These are phyloP conservation scores for Malassezia slooffiae DNA, from an alignment of 1,284 basidiomycete genomes.

Conservation along the genomic window DNA sequence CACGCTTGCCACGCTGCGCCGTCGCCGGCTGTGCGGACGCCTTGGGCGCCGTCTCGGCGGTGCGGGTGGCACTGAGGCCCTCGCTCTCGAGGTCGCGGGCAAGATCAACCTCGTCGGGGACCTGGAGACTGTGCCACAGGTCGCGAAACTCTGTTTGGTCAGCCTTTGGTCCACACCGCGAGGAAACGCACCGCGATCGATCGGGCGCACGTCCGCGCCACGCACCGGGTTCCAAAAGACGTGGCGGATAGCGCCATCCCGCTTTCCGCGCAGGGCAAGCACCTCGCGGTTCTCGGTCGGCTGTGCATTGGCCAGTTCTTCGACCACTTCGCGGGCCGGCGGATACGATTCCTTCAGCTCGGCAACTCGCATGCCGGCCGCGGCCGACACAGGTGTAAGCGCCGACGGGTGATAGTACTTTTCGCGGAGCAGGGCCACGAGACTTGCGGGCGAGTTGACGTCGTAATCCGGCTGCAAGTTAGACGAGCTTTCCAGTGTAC, in stretches of 20 bases:
- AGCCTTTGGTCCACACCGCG: not conserved
- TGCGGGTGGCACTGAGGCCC: slow-evolving; percentile 32
- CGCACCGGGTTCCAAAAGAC: slow-evolving; percentile 86
- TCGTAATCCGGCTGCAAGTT: slow-evolving; percentile 65
- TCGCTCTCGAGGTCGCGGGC: slow-evolving; percentile 59
- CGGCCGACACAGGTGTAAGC: slow-evolving; percentile 17
- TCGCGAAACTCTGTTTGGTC: slow-evolving; percentile 63
- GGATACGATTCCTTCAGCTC: slow-evolving; percentile 80
- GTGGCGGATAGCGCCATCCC: slow-evolving; percentile 61
- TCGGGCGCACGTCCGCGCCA: slow-evolving; percentile 57
- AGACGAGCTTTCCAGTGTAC: too few species aligned
- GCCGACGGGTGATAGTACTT: slow-evolving; percentile 27
- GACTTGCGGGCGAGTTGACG: slow-evolving; percentile 66
- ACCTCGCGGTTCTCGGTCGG: slow-evolving; percentile 68
- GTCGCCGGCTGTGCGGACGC: slow-evolving; percentile 17
- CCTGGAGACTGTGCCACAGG: slow-evolving; percentile 70
- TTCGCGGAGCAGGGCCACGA: slow-evolving; percentile 60
- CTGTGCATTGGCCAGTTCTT: slow-evolving; percentile 29
- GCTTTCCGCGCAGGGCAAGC: slow-evolving; percentile 67
- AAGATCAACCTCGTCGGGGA: slow-evolving; percentile 72
- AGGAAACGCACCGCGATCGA: slow-evolving; percentile 63
- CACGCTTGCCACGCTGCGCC: slow-evolving; percentile 20
- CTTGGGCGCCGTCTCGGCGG: slow-evolving; percentile 23
- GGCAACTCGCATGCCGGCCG: slow-evolving; percentile 63
- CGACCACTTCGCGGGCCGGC: slow-evolving; percentile 52